A percentile compares a stretch with the other conserved stretches of the same genome.
These are phyloP conservation scores for Senna siamea DNA, from an alignment of 306 rosid genomes.

Conservation along the genomic window DNA sequence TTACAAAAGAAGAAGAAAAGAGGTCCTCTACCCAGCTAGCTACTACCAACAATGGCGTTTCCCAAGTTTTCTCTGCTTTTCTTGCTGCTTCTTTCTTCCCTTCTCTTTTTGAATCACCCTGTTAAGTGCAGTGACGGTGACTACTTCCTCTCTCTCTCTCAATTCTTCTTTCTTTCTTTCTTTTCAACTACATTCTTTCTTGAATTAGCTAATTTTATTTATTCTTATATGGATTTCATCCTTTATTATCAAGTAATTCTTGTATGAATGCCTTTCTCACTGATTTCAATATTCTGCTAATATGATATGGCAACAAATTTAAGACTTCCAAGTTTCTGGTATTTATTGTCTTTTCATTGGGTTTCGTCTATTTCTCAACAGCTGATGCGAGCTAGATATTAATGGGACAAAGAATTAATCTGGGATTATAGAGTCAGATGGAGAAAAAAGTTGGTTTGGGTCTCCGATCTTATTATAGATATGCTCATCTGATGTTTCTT, in stretches of 20 bases:
- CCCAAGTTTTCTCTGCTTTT: slow-evolving; percentile 40
- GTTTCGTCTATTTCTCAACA: neutral
- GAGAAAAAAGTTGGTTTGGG: neutral
- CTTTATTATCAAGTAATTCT: neutral
- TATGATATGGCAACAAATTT: neutral
- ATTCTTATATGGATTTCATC: neutral
- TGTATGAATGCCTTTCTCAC: neutral
- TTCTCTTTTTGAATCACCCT: slow-evolving; percentile 50
- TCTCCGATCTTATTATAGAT: slow-evolving; percentile 31
- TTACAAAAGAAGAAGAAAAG: neutral
- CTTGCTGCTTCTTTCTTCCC: slow-evolving; percentile 49
- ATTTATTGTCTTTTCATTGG: neutral
- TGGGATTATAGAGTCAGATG: slow-evolving; percentile 1
- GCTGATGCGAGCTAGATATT: slow-evolving; percentile 37
- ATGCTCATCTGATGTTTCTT: neutral
- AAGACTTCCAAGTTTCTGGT: neutral
- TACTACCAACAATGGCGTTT: slow-evolving; percentile 46
- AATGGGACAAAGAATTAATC: neutral
- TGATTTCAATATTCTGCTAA: neutral
- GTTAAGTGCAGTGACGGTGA: slow-evolving; percentile 62
- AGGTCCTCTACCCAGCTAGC: neutral
- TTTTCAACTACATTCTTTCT: neutral
- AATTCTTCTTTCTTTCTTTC: neutral
- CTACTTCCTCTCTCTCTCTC: neutral
- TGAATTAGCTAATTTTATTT: neutral